Percentiles rank a stretch among this genome's conserved stretches.
Evolutionary conservation across 495 filamentous ascomycete genomes (phyloP).

Genomic region (Xanthoparmelia taractica): DNA sequence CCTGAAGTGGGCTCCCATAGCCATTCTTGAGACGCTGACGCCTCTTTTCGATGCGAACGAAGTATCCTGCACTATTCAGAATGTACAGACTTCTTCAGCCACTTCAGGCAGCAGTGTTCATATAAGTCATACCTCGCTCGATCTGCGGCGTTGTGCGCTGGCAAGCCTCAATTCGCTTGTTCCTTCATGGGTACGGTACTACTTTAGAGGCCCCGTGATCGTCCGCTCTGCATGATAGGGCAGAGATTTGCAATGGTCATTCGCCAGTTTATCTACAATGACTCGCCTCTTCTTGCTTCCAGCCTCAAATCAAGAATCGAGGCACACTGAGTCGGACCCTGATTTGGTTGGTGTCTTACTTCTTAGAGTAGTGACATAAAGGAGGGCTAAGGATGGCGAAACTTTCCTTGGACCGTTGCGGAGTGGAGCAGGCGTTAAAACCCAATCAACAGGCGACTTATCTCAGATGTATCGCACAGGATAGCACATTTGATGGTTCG

Average conservation of each 20-base stretch:
- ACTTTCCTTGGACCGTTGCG: background rate
- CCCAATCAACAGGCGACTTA: background rate
- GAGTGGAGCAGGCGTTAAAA: slow-evolving; percentile 1
- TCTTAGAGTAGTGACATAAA: background rate
- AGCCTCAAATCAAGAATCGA: slow-evolving; percentile 11
- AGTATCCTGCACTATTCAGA: slow-evolving; percentile 1
- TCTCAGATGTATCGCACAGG: background rate
- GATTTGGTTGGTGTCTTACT: background rate
- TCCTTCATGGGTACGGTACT: slow-evolving; percentile 4
- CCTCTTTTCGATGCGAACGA: slow-evolving; percentile 1
- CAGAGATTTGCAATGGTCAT: slow-evolving; percentile 5
- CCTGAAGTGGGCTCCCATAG: background rate
- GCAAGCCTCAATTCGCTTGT: slow-evolving; percentile 11
- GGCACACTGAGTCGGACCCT: slow-evolving; percentile 7
- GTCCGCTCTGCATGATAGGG: slow-evolving; percentile 18
- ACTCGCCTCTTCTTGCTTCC: slow-evolving; percentile 14
- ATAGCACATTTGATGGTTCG: background rate
- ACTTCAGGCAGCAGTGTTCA: slow-evolving; percentile 11
- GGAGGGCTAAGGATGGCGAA: slow-evolving; percentile 6
- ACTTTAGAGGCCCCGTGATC: slow-evolving; percentile 13
- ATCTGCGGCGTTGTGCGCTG: slow-evolving; percentile 13
- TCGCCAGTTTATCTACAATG: slow-evolving; percentile 8
- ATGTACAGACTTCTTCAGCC: slow-evolving; percentile 8
- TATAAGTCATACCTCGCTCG: slow-evolving; percentile 10
- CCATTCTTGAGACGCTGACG: background rate